A percentile compares a stretch with the other conserved stretches of the same genome.
Evolutionary conservation across 768 basidiomycete species (phyloP).

Genomic region (Podaxis rugospora): DNA sequence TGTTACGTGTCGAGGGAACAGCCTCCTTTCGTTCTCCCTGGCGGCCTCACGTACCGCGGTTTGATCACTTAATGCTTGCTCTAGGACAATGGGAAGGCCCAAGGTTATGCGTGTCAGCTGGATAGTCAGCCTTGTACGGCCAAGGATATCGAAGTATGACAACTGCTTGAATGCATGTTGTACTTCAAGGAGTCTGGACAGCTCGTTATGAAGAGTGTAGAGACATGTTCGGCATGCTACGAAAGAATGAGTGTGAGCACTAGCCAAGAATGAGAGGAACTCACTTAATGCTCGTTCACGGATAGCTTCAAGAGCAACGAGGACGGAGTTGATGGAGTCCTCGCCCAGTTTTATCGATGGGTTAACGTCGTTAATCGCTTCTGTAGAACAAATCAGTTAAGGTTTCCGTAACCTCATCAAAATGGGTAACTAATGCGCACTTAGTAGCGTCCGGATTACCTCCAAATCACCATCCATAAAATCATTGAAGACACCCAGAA

Average conservation of each 20-base stretch:
- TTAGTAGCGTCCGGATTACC: conserved; percentile 70
- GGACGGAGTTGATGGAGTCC: conserved; percentile 74
- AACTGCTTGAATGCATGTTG: conserved; percentile 73
- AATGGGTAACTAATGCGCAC: conserved; percentile 36
- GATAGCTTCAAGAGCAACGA: conserved; percentile 62
- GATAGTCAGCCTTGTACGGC: conserved; percentile 71
- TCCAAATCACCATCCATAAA: conserved; percentile 87
- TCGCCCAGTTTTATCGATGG: conserved; percentile 73
- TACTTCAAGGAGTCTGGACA: conserved; percentile 76
- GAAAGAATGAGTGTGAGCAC: background rate
- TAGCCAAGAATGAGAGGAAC: conserved; percentile 17
- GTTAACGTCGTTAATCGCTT: conserved; percentile 75
- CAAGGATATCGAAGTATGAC: conserved; percentile 73
- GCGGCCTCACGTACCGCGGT: conserved; percentile 11
- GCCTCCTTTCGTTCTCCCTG: conserved; percentile 16
- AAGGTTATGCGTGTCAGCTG: conserved; percentile 76
- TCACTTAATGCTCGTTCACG: conserved; percentile 73
- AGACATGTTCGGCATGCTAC: conserved; percentile 75
- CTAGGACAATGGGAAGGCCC: conserved; percentile 68
- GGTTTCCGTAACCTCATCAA: background rate
- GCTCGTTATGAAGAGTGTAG: conserved; percentile 64
- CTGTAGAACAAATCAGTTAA: conserved; percentile 30
- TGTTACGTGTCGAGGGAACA: conserved; percentile 57
- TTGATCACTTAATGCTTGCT: conserved; percentile 58
- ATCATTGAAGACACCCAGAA: conserved; percentile 73